These are phyloP conservation scores for Aspergillus panamensis DNA, from an alignment of 495 filamentous ascomycete species.

Conservation along the genomic window DNA sequence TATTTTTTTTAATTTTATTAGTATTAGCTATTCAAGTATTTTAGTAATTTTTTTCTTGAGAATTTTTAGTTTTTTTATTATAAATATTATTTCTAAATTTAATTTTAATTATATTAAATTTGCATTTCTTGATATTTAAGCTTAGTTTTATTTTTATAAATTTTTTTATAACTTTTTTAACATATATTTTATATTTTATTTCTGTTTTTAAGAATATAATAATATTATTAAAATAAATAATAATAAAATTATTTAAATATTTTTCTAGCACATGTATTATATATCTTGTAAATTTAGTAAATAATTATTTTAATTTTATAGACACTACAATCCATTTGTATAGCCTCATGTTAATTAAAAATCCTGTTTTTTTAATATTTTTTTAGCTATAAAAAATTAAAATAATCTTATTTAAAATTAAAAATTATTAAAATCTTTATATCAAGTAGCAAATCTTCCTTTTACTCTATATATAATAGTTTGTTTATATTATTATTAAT, in stretches of 20 bases:
- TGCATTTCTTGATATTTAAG: neutral
- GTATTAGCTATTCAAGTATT: neutral
- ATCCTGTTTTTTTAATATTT: slow-evolving; percentile 5
- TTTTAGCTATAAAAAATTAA: slow-evolving; percentile 6
- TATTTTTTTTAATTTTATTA: neutral
- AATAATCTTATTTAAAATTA: slow-evolving; percentile 11
- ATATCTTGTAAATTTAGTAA: neutral
- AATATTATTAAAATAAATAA: neutral
- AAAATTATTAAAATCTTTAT: slow-evolving; percentile 4
- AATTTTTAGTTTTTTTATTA: neutral
- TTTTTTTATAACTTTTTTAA: neutral
- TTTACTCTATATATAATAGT: slow-evolving; percentile 10
- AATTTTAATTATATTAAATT: neutral
- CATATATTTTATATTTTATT: neutral
- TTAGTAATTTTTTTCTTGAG: neutral
- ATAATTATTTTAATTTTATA: neutral
- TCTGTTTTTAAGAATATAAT: neutral
- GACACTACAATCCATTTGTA: neutral
- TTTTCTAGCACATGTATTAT: neutral
- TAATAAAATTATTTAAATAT: neutral
- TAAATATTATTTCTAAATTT: neutral
- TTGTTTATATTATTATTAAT: neutral
- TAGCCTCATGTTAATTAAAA: slow-evolving; percentile 5
- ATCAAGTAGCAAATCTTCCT: neutral
- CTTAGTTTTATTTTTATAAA: neutral